Evolutionary conservation across 139 green algal genomes (phyloP).

Genomic region (Penium margaritaceum): DNA sequence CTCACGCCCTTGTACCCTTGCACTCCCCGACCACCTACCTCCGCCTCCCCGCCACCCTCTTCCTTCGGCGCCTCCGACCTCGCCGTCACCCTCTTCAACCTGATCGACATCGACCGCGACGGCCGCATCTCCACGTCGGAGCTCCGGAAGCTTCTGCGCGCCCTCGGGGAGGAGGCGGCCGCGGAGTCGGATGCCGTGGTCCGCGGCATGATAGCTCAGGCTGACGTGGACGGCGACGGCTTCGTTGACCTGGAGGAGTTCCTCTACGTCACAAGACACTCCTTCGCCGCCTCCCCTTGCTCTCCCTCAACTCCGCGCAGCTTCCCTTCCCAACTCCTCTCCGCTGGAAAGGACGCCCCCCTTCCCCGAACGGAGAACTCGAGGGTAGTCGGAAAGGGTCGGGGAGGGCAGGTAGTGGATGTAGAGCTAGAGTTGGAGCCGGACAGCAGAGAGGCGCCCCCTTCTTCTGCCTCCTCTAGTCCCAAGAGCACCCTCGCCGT

Average conservation of each 20-base stretch:
- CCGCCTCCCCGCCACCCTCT: too few relatives aligned
- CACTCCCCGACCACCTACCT: too few relatives aligned
- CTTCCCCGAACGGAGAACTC: too few relatives aligned
- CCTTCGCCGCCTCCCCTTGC: background rate
- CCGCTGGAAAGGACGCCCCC: too few relatives aligned
- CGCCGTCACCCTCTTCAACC: too few relatives aligned
- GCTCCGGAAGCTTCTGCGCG: constrained; percentile 1
- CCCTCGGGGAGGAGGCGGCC: background rate
- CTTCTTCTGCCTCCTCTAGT: too few relatives aligned
- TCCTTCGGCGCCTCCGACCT: too few relatives aligned
- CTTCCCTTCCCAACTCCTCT: too few relatives aligned
- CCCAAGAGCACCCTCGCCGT: too few relatives aligned
- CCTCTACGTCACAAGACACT: background rate
- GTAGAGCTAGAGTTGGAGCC: background rate
- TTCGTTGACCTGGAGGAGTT: constrained; percentile 2
- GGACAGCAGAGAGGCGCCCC: too few relatives aligned
- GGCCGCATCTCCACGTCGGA: background rate
- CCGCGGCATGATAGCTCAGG: constrained; percentile 4
- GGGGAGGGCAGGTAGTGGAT: background rate
- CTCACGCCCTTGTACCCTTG: too few relatives aligned
- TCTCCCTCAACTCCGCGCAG: too few relatives aligned
- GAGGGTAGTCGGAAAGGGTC: background rate
- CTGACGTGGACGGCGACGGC: constrained; percentile 6
- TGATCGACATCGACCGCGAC: constrained; percentile 9
- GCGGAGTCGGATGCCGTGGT: background rate